These are phyloP conservation scores for Citrus maxima DNA, from an alignment of 345 rosid genomes.

Conservation along the genomic window DNA sequence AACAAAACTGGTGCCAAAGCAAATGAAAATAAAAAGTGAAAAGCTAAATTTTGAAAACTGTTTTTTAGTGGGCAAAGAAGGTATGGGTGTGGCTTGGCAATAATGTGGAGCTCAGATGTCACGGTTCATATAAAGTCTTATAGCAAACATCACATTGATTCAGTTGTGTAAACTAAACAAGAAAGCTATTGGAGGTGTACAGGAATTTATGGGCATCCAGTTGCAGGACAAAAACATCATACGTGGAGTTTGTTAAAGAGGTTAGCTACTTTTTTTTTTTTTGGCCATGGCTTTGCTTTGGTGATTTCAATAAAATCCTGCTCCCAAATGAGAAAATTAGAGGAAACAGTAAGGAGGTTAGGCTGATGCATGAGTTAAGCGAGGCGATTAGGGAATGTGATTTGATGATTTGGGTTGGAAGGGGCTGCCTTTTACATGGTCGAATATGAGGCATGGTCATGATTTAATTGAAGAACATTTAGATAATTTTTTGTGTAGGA, in stretches of 20 bases:
- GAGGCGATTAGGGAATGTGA: no score
- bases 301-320: no score
- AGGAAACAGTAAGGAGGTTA: neutral
- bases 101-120: no score
- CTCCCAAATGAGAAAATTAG: neutral
- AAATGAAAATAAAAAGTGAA: neutral
- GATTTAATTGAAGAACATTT: no score
- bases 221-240: no score
- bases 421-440: neutral
- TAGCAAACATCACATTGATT: neutral
- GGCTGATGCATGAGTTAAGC: no score
- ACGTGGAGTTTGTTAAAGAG: no score
- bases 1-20: no score
- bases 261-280: neutral
- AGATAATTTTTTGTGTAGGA: neutral
- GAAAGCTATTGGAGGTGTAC: neutral
- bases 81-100: neutral
- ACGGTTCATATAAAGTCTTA: no score
- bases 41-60: no score
- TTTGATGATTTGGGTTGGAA: neutral
- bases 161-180: no score
- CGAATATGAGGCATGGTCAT: fast-evolving
- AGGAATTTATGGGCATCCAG: neutral
- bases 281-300: neutral
- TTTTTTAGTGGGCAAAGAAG: no score